Base-by-base conservation (phyloP, 805 yeast species). In the Zygoascus bituminiphila region DNA sequence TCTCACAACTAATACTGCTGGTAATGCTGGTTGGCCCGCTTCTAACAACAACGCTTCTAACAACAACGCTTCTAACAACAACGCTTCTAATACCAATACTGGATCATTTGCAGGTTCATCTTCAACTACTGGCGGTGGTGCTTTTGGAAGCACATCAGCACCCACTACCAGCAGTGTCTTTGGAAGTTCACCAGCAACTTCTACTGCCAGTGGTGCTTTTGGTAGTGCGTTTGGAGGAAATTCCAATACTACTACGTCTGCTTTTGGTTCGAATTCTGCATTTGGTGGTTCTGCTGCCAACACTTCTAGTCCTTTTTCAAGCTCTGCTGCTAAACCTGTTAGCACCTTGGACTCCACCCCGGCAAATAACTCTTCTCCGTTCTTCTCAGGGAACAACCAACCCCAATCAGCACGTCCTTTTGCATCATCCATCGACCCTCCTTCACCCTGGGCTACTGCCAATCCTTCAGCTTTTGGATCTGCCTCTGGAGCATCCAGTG, bases 401-500 rank as follows among this genome's bases (percentile, higher is more conserved):
- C n/a, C n/a, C n/a, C n/a, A n/a, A n/a, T n/a, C n/a, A n/a, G n/a
- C n/a, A n/a, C n/a, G n/a, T 4, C 33, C 33, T 12, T 29, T 29
- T 7, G 33, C 33, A 29, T 29, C 33, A 5, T 29, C n/a, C n/a
- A n/a, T n/a, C n/a, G n/a, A n/a, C n/a, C n/a, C 33, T 29, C 33
- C 33, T 29, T 29, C 33, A 12, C 4, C 4, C n/a, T 29, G n/a
- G n/a, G n/a, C 33, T 29, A 29, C 23, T 24, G 21, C 26, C 36
- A 6, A 25, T 7, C 22, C 17, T 15, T 36, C 39, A n/a, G 39
- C 22, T 36, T 36, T 36, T 36, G 39, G 39, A 10, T 15, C 33
- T 12, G 52, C 55, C 5, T 57, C 57, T 46, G 61, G 61, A 22
- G 36, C 57, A 3, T 40, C 45, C 33, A 45, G 42, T 43, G 41